These are phyloP conservation scores for Pisolithus albus DNA, from an alignment of 768 basidiomycete species.

Conservation along the genomic window DNA sequence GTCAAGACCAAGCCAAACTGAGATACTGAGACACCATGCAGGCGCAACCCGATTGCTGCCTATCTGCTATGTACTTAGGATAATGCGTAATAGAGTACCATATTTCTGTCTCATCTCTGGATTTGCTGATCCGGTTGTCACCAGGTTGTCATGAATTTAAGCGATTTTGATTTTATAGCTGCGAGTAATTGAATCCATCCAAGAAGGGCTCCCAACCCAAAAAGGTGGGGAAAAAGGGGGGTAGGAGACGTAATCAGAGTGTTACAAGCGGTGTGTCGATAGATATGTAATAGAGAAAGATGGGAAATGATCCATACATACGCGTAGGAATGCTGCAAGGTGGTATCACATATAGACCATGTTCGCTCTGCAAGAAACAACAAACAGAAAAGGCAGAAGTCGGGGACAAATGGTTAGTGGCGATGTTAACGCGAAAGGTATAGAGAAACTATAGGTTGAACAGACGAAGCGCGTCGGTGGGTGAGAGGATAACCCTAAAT, in stretches of 20 bases:
- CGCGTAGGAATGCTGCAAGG: conserved; percentile 3
- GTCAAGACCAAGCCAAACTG: conserved; percentile 7
- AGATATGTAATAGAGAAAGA: conserved; percentile 18
- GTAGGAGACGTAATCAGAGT: conserved; percentile 2
- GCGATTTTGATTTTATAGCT: not conserved
- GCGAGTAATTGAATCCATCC: not conserved
- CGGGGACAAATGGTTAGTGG: not conserved
- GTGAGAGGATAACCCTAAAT: conserved; percentile 15
- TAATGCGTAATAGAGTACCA: not conserved
- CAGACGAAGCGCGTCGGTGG: conserved; percentile 9
- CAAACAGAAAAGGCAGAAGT: conserved; percentile 2
- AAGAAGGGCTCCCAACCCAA: conserved; percentile 15
- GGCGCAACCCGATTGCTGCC: not conserved
- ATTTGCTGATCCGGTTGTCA: not conserved
- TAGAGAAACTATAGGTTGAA: conserved; percentile 8
- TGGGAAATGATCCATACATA: conserved; percentile 12
- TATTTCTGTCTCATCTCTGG: not conserved
- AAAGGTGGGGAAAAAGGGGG: not conserved
- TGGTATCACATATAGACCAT: conserved; percentile 14
- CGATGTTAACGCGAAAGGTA: conserved; percentile 3
- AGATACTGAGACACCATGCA: too few relatives aligned
- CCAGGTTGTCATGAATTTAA: not conserved
- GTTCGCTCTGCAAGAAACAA: not conserved
- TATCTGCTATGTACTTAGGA: not conserved
- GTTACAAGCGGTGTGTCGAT: conserved; percentile 20